A percentile compares a stretch with the other conserved stretches of the same genome.
These are phyloP conservation scores for Paulownia fortunei DNA, from an alignment of 257 asterid species.

Conservation along the genomic window DNA sequence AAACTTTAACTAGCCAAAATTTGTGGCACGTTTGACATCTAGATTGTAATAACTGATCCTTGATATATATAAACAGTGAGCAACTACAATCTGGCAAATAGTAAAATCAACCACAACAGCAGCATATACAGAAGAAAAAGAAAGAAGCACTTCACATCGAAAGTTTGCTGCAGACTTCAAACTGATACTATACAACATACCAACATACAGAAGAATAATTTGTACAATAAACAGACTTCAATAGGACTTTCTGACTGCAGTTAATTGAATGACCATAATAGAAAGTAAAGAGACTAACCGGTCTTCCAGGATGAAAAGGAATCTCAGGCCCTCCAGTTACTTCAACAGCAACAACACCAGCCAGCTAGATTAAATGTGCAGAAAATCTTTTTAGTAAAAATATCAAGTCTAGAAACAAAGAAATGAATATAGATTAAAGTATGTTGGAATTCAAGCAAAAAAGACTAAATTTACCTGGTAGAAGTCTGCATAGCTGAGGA, in stretches of 20 bases:
- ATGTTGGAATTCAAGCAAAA: neutral
- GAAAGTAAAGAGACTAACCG: slow-evolving; percentile 37
- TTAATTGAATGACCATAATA: neutral
- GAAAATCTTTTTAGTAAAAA: neutral
- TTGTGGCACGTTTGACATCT: too few relatives aligned
- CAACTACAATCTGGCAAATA: neutral
- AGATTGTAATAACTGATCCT: too few relatives aligned
- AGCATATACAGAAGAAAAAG: too few relatives aligned
- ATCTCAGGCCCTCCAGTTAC: slow-evolving; percentile 65
- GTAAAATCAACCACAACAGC: too few relatives aligned
- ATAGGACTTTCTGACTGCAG: neutral
- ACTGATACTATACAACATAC: neutral
- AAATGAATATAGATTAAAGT: neutral
- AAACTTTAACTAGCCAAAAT: neutral
- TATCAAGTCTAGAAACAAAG: neutral
- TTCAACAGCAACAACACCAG: slow-evolving; percentile 64
- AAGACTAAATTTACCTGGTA: slow-evolving; percentile 51
- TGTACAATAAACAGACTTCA: neutral
- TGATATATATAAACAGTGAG: too few relatives aligned
- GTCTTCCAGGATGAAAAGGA: slow-evolving; percentile 65
- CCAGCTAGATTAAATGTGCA: slow-evolving; percentile 36
- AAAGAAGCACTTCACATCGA: too few relatives aligned
- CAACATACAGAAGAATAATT: neutral
- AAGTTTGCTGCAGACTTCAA: neutral
- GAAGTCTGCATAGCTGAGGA: slow-evolving; percentile 69